Percentiles rank a stretch among this genome's conserved stretches.
Conservation (phyloP, 2,329 filamentous ascomycete genomes). For the Cladorrhinum sp. region DNA sequence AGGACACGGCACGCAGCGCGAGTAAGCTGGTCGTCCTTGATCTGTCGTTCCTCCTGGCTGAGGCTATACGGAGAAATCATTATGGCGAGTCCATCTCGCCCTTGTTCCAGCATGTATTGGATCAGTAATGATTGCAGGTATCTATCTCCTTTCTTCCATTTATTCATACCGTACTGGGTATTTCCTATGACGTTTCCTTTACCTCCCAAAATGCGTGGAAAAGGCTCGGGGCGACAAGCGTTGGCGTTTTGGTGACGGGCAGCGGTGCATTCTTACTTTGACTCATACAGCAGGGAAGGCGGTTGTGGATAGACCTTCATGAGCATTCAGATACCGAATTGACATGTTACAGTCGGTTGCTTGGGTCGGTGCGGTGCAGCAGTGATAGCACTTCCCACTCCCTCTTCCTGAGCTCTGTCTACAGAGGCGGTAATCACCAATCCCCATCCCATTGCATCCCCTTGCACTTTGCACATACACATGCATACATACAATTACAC, state of each 20-base stretch:
- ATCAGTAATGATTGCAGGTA: conserved; percentile 39
- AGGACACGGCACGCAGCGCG: conserved; percentile 65
- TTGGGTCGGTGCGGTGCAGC: conserved; percentile 13
- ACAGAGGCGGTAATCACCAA: neutral
- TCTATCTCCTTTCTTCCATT: conserved; percentile 20
- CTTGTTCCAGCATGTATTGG: conserved; percentile 64
- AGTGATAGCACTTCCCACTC: conserved; percentile 10
- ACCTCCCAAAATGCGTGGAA: conserved; percentile 12
- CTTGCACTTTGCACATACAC: neutral
- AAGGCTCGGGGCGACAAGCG: conserved; percentile 23
- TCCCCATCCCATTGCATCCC: neutral
- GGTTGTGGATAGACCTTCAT: conserved; percentile 22
- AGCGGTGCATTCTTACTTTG: conserved; percentile 16
- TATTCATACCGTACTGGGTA: neutral
- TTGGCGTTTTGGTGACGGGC: conserved; percentile 24
- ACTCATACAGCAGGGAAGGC: conserved; percentile 13
- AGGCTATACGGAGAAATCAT: conserved; percentile 93
- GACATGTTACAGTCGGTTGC: conserved; percentile 21
- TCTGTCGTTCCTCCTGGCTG: conserved; percentile 80
- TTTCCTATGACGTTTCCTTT: conserved; percentile 3
- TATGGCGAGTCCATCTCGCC: conserved; percentile 81
- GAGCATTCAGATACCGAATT: conserved; percentile 29
- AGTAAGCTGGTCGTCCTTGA: conserved; percentile 88
- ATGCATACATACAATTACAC: conserved; percentile 32
- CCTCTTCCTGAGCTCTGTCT: neutral